Conservation (phyloP, 2,329 filamentous ascomycete genomes). For the Emmonsia crescens region DNA sequence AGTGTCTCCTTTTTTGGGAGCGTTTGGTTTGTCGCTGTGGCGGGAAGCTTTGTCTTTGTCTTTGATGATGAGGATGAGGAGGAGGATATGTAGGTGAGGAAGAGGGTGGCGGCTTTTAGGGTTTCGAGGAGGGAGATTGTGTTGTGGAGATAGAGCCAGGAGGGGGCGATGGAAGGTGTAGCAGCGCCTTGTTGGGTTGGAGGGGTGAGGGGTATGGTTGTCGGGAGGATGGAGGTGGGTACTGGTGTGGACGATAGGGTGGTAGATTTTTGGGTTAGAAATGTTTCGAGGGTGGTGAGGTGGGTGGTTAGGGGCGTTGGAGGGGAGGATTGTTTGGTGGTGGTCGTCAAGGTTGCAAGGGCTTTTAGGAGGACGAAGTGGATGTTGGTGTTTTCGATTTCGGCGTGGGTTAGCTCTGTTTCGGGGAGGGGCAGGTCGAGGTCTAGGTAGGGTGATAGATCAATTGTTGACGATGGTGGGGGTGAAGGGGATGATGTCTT, state of each 20-base stretch:
- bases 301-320: constrained; percentile 1
- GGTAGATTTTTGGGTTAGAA: constrained; percentile 8
- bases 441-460: constrained; percentile 1
- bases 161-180: constrained; percentile 22
- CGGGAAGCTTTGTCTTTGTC: constrained; percentile 15
- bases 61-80: constrained; percentile 10
- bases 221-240: constrained; percentile 1
- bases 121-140: constrained; percentile 31
- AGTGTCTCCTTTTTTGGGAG: constrained; percentile 25
- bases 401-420: constrained; percentile 25
- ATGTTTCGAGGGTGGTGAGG: constrained; percentile 8
- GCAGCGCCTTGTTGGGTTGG: constrained; percentile 12
- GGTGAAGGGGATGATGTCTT: not conserved
- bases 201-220: constrained; percentile 6
- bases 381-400: constrained; percentile 26
- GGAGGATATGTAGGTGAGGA: constrained; percentile 18
- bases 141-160: constrained; percentile 33
- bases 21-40: constrained; percentile 13
- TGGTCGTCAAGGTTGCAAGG: constrained; percentile 11
- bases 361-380: constrained; percentile 25
- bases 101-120: constrained; percentile 28
- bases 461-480: not conserved
- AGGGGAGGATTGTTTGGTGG: not conserved
- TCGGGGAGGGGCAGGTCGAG: constrained; percentile 13
- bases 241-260: not conserved